These are phyloP conservation scores for Curvularia eragrostidis DNA, from an alignment of 2,329 filamentous ascomycete genomes.

Conservation along the genomic window DNA sequence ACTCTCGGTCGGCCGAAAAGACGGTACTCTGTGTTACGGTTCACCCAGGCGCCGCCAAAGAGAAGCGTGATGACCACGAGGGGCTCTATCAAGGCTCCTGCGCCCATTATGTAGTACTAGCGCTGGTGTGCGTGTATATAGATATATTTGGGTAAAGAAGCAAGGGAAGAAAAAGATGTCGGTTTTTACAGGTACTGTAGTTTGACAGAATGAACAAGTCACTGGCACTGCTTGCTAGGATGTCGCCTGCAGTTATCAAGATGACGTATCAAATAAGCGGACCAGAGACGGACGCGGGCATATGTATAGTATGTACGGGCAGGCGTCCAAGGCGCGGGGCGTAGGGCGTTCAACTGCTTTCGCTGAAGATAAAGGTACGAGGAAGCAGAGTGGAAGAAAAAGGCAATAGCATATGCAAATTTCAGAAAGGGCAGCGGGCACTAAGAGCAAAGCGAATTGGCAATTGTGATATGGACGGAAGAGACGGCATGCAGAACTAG, in stretches of 20 bases:
- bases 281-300: slow-evolving; percentile 1
- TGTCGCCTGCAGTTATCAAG: slow-evolving; percentile 1
- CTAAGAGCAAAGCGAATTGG: slow-evolving; percentile 3
- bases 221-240: background rate
- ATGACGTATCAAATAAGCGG: slow-evolving; percentile 1
- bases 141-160: too few relatives aligned
- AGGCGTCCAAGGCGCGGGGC: slow-evolving; percentile 3
- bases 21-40: slow-evolving; percentile 57
- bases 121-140: slow-evolving; percentile 1
- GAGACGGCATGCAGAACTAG: slow-evolving; percentile 11
- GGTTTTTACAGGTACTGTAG: background rate
- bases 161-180: background rate
- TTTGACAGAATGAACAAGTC: background rate
- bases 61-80: slow-evolving; percentile 66
- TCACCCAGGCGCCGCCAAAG: slow-evolving; percentile 68
- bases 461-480: slow-evolving; percentile 18
- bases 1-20: slow-evolving; percentile 41
- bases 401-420: background rate
- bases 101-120: slow-evolving; percentile 57
- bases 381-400: background rate
- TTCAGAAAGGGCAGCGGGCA: slow-evolving; percentile 1
- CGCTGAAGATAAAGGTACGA: background rate
- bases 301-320: background rate
- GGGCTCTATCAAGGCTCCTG: slow-evolving; percentile 67
- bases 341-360: background rate